Conservation (phyloP, 2,329 filamentous ascomycete genomes). For the Aspergillus ochraceus region DNA sequence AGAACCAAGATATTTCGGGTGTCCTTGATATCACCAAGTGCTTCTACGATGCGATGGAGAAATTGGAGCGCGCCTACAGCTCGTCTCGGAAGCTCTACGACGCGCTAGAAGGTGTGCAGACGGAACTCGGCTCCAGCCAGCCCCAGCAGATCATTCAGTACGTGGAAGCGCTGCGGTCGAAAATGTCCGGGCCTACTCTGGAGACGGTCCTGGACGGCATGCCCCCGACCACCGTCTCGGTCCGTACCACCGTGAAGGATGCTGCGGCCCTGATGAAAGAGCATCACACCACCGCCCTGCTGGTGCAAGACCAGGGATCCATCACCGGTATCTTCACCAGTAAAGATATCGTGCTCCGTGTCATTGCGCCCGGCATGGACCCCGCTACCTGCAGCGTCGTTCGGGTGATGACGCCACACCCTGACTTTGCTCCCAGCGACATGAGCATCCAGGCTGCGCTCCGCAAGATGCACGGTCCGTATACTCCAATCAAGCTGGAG, state of each 20-base stretch:
- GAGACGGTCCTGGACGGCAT: conserved; percentile 91
- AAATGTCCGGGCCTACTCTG: conserved; percentile 97
- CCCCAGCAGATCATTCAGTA: conserved; percentile 99
- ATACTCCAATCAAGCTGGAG: neutral
- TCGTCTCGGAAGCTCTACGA: conserved; percentile 98
- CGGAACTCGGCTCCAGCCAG: conserved; percentile 90
- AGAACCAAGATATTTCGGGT: conserved; percentile 98
- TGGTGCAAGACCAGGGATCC: conserved; percentile 94
- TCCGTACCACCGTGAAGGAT: conserved; percentile 93
- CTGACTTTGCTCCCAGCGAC: conserved; percentile 96
- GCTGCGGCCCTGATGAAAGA: conserved; percentile 97
- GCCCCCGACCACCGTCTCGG: conserved; percentile 91
- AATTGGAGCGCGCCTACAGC: conserved; percentile 93
- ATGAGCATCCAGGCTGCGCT: conserved; percentile 99
- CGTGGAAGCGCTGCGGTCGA: conserved; percentile 88
- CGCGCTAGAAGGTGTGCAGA: conserved; percentile 95
- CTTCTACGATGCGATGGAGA: conserved; percentile 99
- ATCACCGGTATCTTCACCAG: conserved; percentile 99
- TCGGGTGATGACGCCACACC: conserved; percentile 97
- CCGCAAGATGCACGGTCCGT: conserved; percentile 96
- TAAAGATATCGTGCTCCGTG: conserved; percentile 96
- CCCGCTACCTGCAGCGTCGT: conserved; percentile 95
- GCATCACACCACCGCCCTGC: conserved; percentile 92
- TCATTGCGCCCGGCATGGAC: conserved; percentile 94
- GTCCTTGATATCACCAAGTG: conserved; percentile 99